These are phyloP conservation scores for Parietaria judaica DNA, from an alignment of 306 rosid species.

Conservation along the genomic window DNA sequence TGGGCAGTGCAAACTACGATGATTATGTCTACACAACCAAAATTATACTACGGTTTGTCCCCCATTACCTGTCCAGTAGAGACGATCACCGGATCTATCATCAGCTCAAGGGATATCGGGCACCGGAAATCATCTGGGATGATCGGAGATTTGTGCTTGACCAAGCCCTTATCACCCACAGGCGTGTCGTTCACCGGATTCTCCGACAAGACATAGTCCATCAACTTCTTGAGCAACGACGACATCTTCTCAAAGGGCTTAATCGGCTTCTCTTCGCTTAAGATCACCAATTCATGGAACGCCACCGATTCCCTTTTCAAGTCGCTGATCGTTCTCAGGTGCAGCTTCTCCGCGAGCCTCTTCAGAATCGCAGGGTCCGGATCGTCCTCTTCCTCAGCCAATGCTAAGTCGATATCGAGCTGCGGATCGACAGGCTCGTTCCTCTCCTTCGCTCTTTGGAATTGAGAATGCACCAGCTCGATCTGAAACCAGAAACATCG, in stretches of 20 bases:
- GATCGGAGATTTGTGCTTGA: constrained; percentile 88
- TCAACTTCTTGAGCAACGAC: constrained; percentile 60
- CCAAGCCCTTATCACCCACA: constrained; percentile 39
- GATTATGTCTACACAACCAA: background rate
- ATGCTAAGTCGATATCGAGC: constrained; percentile 51
- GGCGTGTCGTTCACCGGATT: constrained; percentile 40
- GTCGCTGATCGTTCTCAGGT: constrained; percentile 63
- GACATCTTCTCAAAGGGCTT: constrained; percentile 48
- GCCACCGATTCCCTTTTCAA: constrained; percentile 73
- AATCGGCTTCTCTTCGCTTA: constrained; percentile 44
- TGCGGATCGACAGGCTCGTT: constrained; percentile 52
- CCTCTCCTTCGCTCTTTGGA: constrained; percentile 70
- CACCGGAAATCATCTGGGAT: constrained; percentile 97
- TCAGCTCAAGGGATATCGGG: constrained; percentile 89
- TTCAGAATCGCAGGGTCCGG: constrained; percentile 54
- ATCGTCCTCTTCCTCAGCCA: constrained; percentile 54
- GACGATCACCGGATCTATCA: constrained; percentile 95
- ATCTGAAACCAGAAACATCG: constrained; percentile 39
- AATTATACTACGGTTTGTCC: constrained; percentile 3
- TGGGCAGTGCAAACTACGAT: constrained; percentile 5
- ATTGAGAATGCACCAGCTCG: constrained; percentile 90
- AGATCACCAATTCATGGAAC: constrained; percentile 57
- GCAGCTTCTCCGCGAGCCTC: constrained; percentile 77
- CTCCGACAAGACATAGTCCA: constrained; percentile 46
- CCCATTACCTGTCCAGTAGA: constrained; percentile 90